Evolutionary conservation across 116 monocot genomes (phyloP).

Genomic region (Thalassia testudinum): DNA sequence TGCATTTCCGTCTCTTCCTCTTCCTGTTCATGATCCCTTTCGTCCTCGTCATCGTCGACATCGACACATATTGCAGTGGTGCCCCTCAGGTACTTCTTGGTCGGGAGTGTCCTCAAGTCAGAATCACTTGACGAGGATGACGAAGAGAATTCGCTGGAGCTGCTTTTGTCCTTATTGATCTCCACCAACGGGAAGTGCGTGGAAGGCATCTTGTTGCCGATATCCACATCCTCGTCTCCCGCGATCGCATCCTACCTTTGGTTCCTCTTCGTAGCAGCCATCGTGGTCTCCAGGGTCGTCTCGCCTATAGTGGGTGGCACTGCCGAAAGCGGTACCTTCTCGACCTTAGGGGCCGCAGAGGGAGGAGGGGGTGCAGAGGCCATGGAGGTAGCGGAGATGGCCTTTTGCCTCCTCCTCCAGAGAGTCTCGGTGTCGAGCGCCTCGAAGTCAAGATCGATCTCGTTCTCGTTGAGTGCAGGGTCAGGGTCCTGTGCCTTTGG

Average conservation of each 20-base stretch:
- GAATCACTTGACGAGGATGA: constrained; percentile 93
- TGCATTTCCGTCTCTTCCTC: no score
- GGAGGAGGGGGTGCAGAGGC: constrained; percentile 3
- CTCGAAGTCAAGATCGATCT: constrained; percentile 80
- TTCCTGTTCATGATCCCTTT: no score
- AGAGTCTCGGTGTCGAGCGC: constrained; percentile 69
- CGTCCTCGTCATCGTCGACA: no score
- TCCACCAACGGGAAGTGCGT: constrained; percentile 50
- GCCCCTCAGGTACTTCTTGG: no score
- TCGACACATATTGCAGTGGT: no score
- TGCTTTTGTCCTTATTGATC: constrained; percentile 50
- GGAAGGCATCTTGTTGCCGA: constrained; percentile 72
- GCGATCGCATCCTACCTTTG: constrained; percentile 16
- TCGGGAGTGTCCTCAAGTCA: no score
- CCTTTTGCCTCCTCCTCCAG: constrained; percentile 60
- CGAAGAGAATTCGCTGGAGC: constrained; percentile 29
- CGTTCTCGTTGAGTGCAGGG: constrained; percentile 32
- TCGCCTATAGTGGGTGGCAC: constrained; percentile 5
- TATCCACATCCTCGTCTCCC: constrained; percentile 75
- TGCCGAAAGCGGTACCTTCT: not conserved
- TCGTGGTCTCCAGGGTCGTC: constrained; percentile 2
- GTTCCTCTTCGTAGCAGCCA: constrained; percentile 19
- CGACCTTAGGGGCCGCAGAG: not conserved
- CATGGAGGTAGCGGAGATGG: constrained; percentile 5
- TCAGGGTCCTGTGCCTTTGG: constrained; percentile 58